Conservation (phyloP, 1,284 basidiomycete genomes). For the Microstroma glucosiphilum region DNA sequence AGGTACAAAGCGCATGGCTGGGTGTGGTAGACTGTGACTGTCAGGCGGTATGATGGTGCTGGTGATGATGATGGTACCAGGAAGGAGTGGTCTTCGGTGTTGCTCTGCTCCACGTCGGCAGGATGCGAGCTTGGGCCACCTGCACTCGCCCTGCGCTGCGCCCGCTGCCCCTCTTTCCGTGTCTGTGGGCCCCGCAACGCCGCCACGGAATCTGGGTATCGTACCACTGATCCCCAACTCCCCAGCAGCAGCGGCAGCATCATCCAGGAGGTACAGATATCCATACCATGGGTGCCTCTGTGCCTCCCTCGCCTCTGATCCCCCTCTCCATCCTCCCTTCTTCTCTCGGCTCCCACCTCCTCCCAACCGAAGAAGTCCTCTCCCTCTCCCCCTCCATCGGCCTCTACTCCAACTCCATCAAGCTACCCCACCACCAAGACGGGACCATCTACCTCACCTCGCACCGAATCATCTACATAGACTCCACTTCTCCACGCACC, state of each 20-base stretch:
- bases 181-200: no score
- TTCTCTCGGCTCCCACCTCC: slow-evolving; percentile 35
- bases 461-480: slow-evolving; percentile 77
- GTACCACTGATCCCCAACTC: no score
- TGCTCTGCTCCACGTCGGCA: no score
- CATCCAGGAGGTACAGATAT: no score
- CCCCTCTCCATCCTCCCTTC: slow-evolving; percentile 37
- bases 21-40: neutral
- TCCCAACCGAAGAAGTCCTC: slow-evolving; percentile 37
- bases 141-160: no score
- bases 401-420: slow-evolving; percentile 61
- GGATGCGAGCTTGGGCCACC: no score
- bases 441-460: slow-evolving; percentile 72
- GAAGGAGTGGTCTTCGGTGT: neutral
- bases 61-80: neutral
- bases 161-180: no score
- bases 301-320: slow-evolving; percentile 1
- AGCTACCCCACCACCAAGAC: slow-evolving; percentile 65
- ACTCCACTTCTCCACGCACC: slow-evolving; percentile 57
- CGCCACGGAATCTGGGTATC: no score
- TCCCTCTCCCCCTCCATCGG: slow-evolving; percentile 39
- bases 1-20: neutral
- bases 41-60: neutral
- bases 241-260: no score
- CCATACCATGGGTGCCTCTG: neutral